Evolutionary conservation across 2,329 filamentous ascomycete genomes (phyloP).

Genomic region (Clonostachys chloroleuca): DNA sequence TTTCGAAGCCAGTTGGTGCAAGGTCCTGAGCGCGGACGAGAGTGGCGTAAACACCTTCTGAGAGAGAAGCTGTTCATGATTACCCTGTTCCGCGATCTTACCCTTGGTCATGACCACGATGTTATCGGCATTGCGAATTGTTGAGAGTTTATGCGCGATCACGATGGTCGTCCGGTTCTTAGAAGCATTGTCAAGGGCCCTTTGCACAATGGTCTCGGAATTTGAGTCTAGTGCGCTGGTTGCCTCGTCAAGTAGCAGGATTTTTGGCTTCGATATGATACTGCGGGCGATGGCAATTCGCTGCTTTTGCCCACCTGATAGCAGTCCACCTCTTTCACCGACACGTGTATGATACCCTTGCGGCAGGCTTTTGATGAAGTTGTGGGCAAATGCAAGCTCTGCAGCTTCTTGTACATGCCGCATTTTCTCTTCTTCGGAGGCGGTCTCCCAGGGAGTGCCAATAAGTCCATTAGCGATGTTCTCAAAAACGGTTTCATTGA

Average conservation of each 20-base stretch:
- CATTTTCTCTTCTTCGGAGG: slow-evolving; percentile 32
- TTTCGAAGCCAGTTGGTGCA: not conserved
- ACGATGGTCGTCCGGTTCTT: slow-evolving; percentile 54
- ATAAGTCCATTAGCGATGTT: slow-evolving; percentile 49
- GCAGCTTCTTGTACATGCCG: slow-evolving; percentile 39
- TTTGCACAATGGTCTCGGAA: slow-evolving; percentile 39
- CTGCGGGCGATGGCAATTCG: slow-evolving; percentile 72
- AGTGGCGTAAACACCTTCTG: slow-evolving; percentile 7
- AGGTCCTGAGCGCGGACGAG: slow-evolving; percentile 12
- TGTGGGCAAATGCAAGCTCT: slow-evolving; percentile 42
- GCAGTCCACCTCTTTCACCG: slow-evolving; percentile 56
- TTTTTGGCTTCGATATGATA: slow-evolving; percentile 28
- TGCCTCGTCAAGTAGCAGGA: slow-evolving; percentile 59
- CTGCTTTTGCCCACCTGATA: slow-evolving; percentile 95
- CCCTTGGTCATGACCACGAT: slow-evolving; percentile 57
- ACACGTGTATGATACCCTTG: slow-evolving; percentile 48
- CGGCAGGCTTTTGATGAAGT: slow-evolving; percentile 43
- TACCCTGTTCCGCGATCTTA: slow-evolving; percentile 47
- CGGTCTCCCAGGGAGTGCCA: slow-evolving; percentile 29
- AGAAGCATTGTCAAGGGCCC: slow-evolving; percentile 44
- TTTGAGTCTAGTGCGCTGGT: slow-evolving; percentile 43
- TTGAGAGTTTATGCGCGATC: slow-evolving; percentile 52
- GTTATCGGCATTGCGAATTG: slow-evolving; percentile 51
- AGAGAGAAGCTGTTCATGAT: slow-evolving; percentile 5
- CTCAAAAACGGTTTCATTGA: slow-evolving; percentile 43